Evolutionary conservation across 2,329 filamentous ascomycete genomes (phyloP).

Genomic region (Waltergamsia citrina): DNA sequence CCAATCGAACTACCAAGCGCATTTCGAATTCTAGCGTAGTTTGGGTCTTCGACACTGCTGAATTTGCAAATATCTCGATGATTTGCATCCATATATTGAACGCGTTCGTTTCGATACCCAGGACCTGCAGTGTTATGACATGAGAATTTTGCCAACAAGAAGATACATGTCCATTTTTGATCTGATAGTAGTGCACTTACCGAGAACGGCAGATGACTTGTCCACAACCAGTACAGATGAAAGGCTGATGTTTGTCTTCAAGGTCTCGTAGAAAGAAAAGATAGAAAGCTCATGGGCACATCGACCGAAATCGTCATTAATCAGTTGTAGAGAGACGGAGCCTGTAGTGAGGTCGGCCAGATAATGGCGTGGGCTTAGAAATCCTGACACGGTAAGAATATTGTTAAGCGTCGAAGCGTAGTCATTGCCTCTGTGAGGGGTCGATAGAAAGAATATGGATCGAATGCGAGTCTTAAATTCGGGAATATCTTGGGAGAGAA

Average conservation of each 20-base stretch:
- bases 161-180: too few relatives aligned
- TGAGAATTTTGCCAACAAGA: not conserved
- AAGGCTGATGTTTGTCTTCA: slow-evolving; percentile 12
- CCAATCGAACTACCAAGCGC: slow-evolving; percentile 9
- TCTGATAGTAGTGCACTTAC: slow-evolving; percentile 8
- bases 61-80: slow-evolving; percentile 22
- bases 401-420: slow-evolving; percentile 15
- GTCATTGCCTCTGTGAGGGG: slow-evolving; percentile 22
- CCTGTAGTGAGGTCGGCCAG: slow-evolving; percentile 13
- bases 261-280: slow-evolving; percentile 24
- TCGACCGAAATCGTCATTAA: slow-evolving; percentile 22
- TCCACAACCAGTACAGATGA: slow-evolving; percentile 17
- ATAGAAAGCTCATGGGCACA: slow-evolving; percentile 13
- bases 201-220: slow-evolving; percentile 20
- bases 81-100: slow-evolving; percentile 15
- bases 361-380: slow-evolving; percentile 12
- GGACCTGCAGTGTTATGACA: slow-evolving; percentile 3
- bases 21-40: slow-evolving; percentile 15
- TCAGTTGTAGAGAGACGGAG: slow-evolving; percentile 13
- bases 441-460: slow-evolving; percentile 22
- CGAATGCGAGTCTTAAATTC: slow-evolving; percentile 9
- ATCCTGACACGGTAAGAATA: slow-evolving; percentile 11
- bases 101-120: slow-evolving; percentile 12
- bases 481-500: slow-evolving; percentile 9
- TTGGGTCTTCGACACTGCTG: slow-evolving; percentile 13